Evolutionary conservation across 345 rosid genomes (phyloP), one percentile per base, ranked within the genome.

Genomic region (Eucalyptus pumila): DNA sequence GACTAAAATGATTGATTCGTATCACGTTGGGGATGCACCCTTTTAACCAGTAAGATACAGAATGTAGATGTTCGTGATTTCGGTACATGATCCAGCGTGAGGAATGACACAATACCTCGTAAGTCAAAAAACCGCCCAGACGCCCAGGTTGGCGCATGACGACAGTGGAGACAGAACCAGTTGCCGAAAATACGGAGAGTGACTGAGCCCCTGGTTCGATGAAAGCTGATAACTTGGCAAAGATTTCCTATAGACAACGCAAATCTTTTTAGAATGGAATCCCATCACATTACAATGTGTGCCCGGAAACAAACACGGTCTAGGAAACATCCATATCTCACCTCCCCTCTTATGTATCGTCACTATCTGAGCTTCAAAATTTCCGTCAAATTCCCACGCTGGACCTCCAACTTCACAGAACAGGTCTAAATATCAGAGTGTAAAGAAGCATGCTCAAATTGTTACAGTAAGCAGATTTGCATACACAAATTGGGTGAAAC

Each of bases 151-250:
- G 88, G 89, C 81, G 48, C 9, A 94, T n/a, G 11, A 89, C 65
- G 42, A 52, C 93, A 40, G 47, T 85, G 13, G 94, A 93, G 47
- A 94, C 90, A 5, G 87, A 69, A 54, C 96, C 94, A 52, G 49
- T 86, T 40, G 92, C 94, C 86, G 94, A 89, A 16, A 93, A 91
- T 89, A 93, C 23, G 16, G 89, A 91, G 42, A 93, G 56, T 21
- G 93, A 87, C 34, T 89, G 42, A 67, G 80, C 60, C 12, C 13
- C 69, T 26, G 23, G 34, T 19, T 32, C 52, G 45, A 67, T 51
- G 26, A 92, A 88, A 5, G 90, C 76, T 14, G 15, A 11, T 45
- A 93, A 65, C 67, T 80, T 91, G 16, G 23, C 19, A 49, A 51
- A 87, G 85, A 94, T 69, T 34, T 93, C 93, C 95, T 67, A 32